Percentiles rank a stretch among this genome's conserved stretches.
phyloP scores from a whole-genome alignment of 306 rosid species.

The Arachis hypogaea region DNA sequence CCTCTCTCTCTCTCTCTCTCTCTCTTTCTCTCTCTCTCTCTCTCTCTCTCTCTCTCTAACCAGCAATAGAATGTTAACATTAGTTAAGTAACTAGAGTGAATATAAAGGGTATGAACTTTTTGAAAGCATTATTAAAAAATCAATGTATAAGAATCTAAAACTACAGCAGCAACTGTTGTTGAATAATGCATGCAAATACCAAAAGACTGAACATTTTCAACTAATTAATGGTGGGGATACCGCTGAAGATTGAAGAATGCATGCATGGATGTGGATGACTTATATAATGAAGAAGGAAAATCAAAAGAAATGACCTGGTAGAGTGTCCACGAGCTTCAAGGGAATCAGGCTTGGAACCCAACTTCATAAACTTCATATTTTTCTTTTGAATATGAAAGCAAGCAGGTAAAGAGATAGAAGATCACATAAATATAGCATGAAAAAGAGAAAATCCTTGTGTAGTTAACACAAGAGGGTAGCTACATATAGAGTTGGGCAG shows the following conservation, averaged over 20 bases:
- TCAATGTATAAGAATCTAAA: neutral
- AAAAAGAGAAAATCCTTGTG: neutral
- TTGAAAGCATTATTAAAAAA: no score
- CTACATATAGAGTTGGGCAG: no score
- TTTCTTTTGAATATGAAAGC: neutral
- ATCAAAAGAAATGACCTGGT: conserved; percentile 49
- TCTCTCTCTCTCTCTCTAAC: no score
- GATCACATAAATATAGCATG: neutral
- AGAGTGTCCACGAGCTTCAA: conserved; percentile 79
- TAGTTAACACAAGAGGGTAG: no score
- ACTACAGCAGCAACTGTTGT: neutral
- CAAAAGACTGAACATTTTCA: neutral
- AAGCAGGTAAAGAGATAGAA: neutral
- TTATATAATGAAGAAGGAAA: neutral
- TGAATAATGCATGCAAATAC: neutral
- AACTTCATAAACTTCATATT: conserved; percentile 98
- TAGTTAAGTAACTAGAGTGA: neutral
- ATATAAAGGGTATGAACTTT: no score
- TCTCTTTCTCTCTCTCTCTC: no score
- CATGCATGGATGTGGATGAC: neutral
- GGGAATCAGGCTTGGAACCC: conserved; percentile 91
- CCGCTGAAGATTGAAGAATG: neutral
- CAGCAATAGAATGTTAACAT: conserved; percentile 28
- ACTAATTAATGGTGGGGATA: neutral
- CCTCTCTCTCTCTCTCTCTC: conserved; percentile 1